Base-by-base conservation (phyloP, 2,329 filamentous ascomycete species). In the Aulographum hederae region DNA sequence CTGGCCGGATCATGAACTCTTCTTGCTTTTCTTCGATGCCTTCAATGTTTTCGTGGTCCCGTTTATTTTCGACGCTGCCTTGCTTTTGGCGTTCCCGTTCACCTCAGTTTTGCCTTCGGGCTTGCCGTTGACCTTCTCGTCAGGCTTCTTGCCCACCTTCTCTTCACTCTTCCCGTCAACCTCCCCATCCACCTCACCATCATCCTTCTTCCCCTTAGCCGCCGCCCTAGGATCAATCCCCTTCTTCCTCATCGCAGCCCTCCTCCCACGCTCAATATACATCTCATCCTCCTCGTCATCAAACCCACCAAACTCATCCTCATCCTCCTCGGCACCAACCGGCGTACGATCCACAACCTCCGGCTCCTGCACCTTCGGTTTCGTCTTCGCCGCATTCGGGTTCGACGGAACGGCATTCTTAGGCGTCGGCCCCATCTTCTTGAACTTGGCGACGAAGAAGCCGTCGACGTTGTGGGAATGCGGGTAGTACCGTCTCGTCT, bases 371-470 rank as follows among this genome's bases (percentile, higher is more conserved):
- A 44, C 43, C 39, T 46, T 45, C 26, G 43, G 43, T 23, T 44
- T 46, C 15, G 37, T 38, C n/a, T 14, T 20, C 33, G 18, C 41
- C 33, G 21, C 41, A 35, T 46, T 42, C 14, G 43, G 49, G 31
- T 54, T 53, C 33, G 55, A 51, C 32, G 48, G 46, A 6, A 66
- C 58, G 2, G 66, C 62, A 33, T 67, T 70, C 34, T 64, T 57
- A 1, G 79, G 75, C 26, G 78, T 80, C 3, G 81, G 78, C 0
- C 73, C 86, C 12, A 71, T 71, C 67, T 98, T 98, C 57, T 92
- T 85, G 58, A 98, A 78, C 57, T 98, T 98, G 47, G 84, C 81
- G 38, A 98, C 89, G 52, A 84, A 98, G 73, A 98, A 98, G 40
- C 89, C 89, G 52, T 95, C 89, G 20, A 98, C 84, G 58, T 94